Conservation (phyloP, 306 rosid species). For the cucumber (Cucumis sativus) region DNA sequence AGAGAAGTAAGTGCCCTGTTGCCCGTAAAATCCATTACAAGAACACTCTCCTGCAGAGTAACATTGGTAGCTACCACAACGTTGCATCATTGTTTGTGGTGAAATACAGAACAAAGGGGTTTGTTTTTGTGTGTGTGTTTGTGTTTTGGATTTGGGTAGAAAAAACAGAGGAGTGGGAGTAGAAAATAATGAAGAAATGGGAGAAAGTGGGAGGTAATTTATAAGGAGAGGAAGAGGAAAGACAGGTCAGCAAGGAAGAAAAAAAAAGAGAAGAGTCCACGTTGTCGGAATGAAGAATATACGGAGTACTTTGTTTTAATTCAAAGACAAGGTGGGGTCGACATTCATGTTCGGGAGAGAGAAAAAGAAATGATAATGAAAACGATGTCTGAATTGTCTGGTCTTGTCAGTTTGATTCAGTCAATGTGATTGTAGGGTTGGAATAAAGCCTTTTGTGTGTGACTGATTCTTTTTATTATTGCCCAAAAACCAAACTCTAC, state of each 20-base stretch:
- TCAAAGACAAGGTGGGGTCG: conserved; percentile 18
- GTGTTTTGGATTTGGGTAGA: background rate
- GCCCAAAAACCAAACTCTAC: background rate
- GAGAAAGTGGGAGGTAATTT: conserved; percentile 1
- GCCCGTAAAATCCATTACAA: conserved; percentile 39
- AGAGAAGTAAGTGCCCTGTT: conserved; percentile 36
- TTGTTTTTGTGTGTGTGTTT: background rate
- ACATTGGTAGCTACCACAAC: conserved; percentile 34
- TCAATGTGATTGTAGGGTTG: conserved; percentile 22
- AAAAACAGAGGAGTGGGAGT: conserved; percentile 7
- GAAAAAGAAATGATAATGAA: conserved; percentile 10
- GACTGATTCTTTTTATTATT: background rate
- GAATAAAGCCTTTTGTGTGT: conserved; percentile 3
- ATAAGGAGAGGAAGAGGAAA: conserved; percentile 18
- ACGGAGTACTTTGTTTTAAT: conserved; percentile 10
- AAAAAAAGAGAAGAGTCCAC: conserved; percentile 1
- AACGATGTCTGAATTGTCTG: conserved; percentile 19
- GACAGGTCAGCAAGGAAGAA: background rate
- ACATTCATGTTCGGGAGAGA: conserved; percentile 27
- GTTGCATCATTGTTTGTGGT: conserved; percentile 35
- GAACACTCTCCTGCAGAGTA: conserved; percentile 61
- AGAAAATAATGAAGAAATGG: conserved; percentile 15
- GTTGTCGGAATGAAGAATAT: conserved; percentile 11
- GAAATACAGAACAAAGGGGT: background rate
- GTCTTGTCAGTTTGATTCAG: conserved; percentile 18